Evolutionary conservation across 2,329 filamentous ascomycete species (phyloP), one percentile per base, ranked within the genome.

Genomic region (Teratosphaeria epicoccoides): DNA sequence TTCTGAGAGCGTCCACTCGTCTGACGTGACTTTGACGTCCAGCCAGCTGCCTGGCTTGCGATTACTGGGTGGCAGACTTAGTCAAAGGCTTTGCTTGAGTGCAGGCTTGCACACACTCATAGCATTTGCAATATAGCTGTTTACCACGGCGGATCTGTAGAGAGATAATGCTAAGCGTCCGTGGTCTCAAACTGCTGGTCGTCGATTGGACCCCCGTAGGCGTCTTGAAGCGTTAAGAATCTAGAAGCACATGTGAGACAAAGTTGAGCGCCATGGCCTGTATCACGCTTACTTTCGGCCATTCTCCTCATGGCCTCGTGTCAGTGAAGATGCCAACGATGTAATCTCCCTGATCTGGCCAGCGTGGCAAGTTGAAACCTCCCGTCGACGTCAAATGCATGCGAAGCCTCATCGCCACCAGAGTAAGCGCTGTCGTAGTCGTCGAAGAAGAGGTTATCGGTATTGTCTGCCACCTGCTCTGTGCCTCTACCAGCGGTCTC

Each of bases 161-260:
- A 40, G 28, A 55, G 49, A 22, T 55, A 46, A 40, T 57, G 55
- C 1, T 53, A 52, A 11, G 50, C 46, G 29, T 57, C 55, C 49
- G 55, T 53, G 4, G 53, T 55, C 47, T 57, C 55, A 47, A 57
- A 57, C 26, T 57, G 55, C 45, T 57, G 55, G 20, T 57, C 55
- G 43, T 57, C 55, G 2, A 51, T 53, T 20, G 55, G 55, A 11
- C 55, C 55, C 50, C 55, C 55, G 49, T 57, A 57, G 29, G 55
- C 55, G 25, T 57, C 52, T 29, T 53, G 52, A 4, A 57, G 37
- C 6, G 49, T 52, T 10, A 47, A 49, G 29, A 55, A 57, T 48
- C 52, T 54, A 17, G 43, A n/a, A n/a, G 24, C 9, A 6, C 17
- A 2, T 12, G 11, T 25, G 20, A n/a, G 33, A 24, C 24, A 29